Conservation (phyloP, 148 eudicot genomes). For the Dianthus caryophyllus region DNA sequence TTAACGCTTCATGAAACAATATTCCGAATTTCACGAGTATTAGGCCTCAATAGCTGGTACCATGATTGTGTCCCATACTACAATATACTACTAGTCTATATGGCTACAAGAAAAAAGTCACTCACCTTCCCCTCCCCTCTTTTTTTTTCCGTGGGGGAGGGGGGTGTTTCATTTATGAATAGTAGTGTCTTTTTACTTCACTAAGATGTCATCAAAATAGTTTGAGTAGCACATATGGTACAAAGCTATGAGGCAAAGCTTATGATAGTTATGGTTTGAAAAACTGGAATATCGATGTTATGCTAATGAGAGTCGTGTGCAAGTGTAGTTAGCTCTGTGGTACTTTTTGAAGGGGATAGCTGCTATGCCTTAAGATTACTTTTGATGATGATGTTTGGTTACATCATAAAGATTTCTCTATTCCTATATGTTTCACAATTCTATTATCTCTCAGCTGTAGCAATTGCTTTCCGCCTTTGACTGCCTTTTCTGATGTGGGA, state of each 20-base stretch:
- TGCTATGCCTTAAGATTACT: not conserved
- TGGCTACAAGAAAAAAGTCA: too few relatives aligned
- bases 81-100: too few relatives aligned
- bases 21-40: too few relatives aligned
- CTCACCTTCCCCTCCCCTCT: not conserved
- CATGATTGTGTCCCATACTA: too few relatives aligned
- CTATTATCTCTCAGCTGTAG: not conserved
- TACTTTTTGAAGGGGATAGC: not conserved
- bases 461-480: too few relatives aligned
- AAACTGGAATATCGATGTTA: not conserved
- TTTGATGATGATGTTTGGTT: not conserved
- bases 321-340: not conserved
- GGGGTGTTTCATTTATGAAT: not conserved
- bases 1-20: too few relatives aligned
- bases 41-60: too few relatives aligned
- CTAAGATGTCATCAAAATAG: not conserved
- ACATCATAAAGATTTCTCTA: too few relatives aligned
- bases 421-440: too few relatives aligned
- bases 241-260: not conserved
- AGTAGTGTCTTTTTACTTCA: not conserved
- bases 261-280: too few relatives aligned
- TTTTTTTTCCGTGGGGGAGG: not conserved
- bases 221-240: not conserved
- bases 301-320: not conserved
- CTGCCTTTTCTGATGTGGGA: not conserved